These are phyloP conservation scores for Solanum tarijense DNA, from an alignment of 257 asterid genomes.

Conservation along the genomic window DNA sequence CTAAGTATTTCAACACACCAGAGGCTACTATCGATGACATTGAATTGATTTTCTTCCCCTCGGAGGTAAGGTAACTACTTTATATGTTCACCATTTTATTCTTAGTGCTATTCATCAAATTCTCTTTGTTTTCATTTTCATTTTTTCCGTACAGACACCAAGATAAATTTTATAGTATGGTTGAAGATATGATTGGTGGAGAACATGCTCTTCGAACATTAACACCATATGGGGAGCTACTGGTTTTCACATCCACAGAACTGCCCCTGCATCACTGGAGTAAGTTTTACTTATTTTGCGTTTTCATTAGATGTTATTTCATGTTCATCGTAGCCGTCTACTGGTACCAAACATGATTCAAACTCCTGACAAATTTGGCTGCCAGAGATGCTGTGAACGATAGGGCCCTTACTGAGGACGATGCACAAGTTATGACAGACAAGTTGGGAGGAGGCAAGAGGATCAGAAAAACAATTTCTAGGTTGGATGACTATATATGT, in stretches of 20 bases:
- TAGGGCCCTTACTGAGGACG: background rate
- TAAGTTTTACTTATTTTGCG: background rate
- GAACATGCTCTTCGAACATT: conserved; percentile 50
- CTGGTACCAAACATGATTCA: background rate
- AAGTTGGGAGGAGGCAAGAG: background rate
- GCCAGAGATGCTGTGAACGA: background rate
- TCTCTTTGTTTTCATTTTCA: background rate
- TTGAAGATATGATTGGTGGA: conserved; percentile 30
- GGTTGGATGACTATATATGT: background rate
- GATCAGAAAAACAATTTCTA: too few species aligned
- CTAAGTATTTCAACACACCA: conserved; percentile 32
- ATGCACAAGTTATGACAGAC: background rate
- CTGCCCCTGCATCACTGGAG: conserved; percentile 61
- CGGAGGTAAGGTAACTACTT: conserved; percentile 26
- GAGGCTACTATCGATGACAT: conserved; percentile 35
- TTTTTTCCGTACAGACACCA: conserved; percentile 17
- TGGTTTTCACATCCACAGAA: conserved; percentile 58
- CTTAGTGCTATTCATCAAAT: background rate
- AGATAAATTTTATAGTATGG: conserved; percentile 34
- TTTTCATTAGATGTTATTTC: background rate
- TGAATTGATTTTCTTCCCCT: conserved; percentile 66
- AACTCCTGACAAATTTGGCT: background rate
- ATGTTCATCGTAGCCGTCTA: background rate
- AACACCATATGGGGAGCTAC: conserved; percentile 48
- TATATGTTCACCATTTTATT: background rate